These are phyloP conservation scores for Neonothopanus nambi DNA, from an alignment of 1,284 basidiomycete species.

Conservation along the genomic window DNA sequence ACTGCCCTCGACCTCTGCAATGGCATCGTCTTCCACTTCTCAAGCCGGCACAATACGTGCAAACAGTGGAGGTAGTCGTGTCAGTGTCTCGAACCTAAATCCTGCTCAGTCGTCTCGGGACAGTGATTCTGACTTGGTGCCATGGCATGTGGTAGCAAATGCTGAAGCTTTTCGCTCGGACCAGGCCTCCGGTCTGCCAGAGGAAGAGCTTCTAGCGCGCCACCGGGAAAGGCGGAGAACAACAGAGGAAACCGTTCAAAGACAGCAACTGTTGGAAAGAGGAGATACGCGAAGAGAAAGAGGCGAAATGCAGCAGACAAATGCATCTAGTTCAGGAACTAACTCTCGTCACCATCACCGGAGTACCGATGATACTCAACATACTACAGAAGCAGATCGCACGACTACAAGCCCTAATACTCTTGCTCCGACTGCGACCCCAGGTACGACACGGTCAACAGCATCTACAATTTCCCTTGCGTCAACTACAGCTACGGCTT, in stretches of 20 bases:
- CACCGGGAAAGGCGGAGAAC: neutral
- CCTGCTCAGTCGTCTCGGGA: no score
- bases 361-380: neutral
- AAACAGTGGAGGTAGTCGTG: no score
- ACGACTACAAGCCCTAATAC: neutral
- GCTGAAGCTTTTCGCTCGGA: neutral
- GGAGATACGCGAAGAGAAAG: neutral
- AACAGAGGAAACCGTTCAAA: neutral
- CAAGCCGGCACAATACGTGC: slow-evolving; percentile 4
- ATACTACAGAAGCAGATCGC: neutral
- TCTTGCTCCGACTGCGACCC: slow-evolving; percentile 5
- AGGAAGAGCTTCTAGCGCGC: no score
- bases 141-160: neutral
- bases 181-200: no score
- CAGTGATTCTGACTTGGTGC: neutral
- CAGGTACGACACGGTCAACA: slow-evolving; percentile 28
- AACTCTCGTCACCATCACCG: no score
- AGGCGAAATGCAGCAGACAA: neutral
- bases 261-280: neutral
- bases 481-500: slow-evolving; percentile 18
- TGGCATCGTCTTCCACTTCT: neutral
- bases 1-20: slow-evolving; percentile 1
- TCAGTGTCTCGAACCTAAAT: no score
- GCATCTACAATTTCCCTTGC: slow-evolving; percentile 11
- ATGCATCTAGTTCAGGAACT: no score